Conservation (phyloP, 495 filamentous ascomycete species). For the Mytilinidion resinicola region DNA sequence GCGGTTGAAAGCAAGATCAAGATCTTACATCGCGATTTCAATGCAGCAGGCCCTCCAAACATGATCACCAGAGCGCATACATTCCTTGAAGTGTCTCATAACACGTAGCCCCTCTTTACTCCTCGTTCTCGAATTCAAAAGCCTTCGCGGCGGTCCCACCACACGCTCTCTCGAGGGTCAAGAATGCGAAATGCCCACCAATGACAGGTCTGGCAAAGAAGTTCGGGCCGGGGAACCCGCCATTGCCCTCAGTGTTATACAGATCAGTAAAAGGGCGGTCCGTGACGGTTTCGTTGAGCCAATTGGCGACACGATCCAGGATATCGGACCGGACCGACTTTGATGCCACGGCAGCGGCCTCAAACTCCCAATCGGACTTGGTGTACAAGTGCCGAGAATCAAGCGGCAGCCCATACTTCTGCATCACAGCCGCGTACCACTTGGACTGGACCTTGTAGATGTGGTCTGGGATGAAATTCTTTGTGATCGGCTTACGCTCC, state of each 20-base stretch:
- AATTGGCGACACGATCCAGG: constrained; percentile 32
- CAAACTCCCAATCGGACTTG: constrained; percentile 42
- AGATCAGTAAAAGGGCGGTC: constrained; percentile 40
- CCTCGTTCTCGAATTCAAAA: not conserved
- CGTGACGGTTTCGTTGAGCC: constrained; percentile 39
- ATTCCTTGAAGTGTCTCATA: too few relatives aligned
- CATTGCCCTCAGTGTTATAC: constrained; percentile 37
- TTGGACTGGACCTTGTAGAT: constrained; percentile 38
- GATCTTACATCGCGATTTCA: too few relatives aligned
- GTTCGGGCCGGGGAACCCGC: constrained; percentile 34
- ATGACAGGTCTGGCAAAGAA: constrained; percentile 41
- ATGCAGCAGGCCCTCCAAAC: too few relatives aligned
- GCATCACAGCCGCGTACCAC: constrained; percentile 37
- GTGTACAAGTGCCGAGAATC: constrained; percentile 41
- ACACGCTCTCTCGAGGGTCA: constrained; percentile 39
- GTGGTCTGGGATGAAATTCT: constrained; percentile 37
- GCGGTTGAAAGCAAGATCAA: too few relatives aligned
- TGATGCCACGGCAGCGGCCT: constrained; percentile 37
- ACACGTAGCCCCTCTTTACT: too few relatives aligned
- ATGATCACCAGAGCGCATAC: too few relatives aligned
- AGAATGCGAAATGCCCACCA: constrained; percentile 38
- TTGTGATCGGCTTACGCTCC: constrained; percentile 18
- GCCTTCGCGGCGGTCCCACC: constrained; percentile 19
- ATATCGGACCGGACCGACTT: constrained; percentile 30
- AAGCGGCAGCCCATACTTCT: constrained; percentile 41